Base-by-base conservation (phyloP, 106 monocot species). In the Platanthera guangdongensis region DNA sequence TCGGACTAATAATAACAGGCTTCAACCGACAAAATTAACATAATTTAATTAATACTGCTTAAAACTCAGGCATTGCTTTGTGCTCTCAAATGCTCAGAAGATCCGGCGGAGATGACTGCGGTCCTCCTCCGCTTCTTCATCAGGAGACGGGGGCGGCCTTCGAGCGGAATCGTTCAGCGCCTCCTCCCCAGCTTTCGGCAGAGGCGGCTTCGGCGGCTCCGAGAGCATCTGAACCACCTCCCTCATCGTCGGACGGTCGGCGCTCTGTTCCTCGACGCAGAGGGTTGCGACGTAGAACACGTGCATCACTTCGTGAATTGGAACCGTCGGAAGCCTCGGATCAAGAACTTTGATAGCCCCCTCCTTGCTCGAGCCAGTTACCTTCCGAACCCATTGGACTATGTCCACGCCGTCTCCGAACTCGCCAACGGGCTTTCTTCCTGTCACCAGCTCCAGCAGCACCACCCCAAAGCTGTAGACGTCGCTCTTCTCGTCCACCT, bases 401-500 rank as follows among this genome's bases (percentile, higher is more conserved):
- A 94, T 94, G 84, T 94, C 94, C 5, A 94, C 91, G 0, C 94
- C 94, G 57, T 94, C 94, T 1, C 94, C 94, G 39, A 94, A 94
- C 68, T 94, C 94, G 7, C 94, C 94, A 0, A 94, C 94, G 3
- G 94, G 94, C 47, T 84, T 94, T 57, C 83, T 70, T 13, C 94
- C 94, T 2, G 83, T 80, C 19, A 94, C 76, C 14, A 94, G 87
- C 79, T 94, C 94, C 0, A 94, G 84, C 8, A 94, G 74, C 16
- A 94, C 94, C 12, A 94, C 94, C 0, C 94, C 94, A 46, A 89
- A 94, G 81, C 94, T 94, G 82, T 94, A 94, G 8, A 94, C 94
- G 14, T 94, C 94, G 78, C 91, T 94, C 85, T 94, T 94, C 80
- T 94, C 94, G 74, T 94, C 94, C 74, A 94, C 94, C 78, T 88